Base-by-base conservation (phyloP, 2,329 filamentous ascomycete species). In the Blumeria hordei region DNA sequence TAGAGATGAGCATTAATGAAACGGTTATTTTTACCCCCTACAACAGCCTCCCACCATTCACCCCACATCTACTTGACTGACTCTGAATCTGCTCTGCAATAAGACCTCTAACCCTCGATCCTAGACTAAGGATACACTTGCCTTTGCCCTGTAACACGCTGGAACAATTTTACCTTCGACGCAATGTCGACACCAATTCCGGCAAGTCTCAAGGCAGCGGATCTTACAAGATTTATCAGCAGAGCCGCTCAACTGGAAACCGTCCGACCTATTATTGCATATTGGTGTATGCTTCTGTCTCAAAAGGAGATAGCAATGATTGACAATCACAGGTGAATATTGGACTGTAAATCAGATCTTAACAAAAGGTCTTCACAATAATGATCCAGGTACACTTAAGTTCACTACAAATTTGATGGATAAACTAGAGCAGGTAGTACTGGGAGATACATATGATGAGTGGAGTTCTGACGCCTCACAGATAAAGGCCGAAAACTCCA, bases 331-430 rank as follows among this genome's bases (percentile, higher is more conserved):
- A 92, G 86, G 85, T 67, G 83, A 93, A 64, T 94, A 92, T 68
- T 92, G 86, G 74, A 85, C 92, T 32, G 84, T 94, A 50, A 88
- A 96, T 64, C 85, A 93, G 65, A 93, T 98, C 61, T 78, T 98
- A 12, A 74, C 77, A 54, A 85, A 82, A 65, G 75, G 80, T 47
- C 77, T 96, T 43, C 90, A 96, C 69, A 81, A 76, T 57, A 71
- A 74, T 61, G 84, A 92, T 66, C 75, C 83, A 59, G 88, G 90
- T 64, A 82, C 83, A 62, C 80, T 85, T 63, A 69, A 75, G 59
- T 98, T 87, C 68, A 94, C 90, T 0, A 85, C 81, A 53, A 74
- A 74, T 32, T 71, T 96, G 62, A 92, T 98, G 80, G 88, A 96
- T 69, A 88, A 84, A 69, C 74, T 98, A 61, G 92, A 98, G 69